These are phyloP conservation scores for Candida railenensis DNA, from an alignment of 805 yeast species.

Conservation along the genomic window DNA sequence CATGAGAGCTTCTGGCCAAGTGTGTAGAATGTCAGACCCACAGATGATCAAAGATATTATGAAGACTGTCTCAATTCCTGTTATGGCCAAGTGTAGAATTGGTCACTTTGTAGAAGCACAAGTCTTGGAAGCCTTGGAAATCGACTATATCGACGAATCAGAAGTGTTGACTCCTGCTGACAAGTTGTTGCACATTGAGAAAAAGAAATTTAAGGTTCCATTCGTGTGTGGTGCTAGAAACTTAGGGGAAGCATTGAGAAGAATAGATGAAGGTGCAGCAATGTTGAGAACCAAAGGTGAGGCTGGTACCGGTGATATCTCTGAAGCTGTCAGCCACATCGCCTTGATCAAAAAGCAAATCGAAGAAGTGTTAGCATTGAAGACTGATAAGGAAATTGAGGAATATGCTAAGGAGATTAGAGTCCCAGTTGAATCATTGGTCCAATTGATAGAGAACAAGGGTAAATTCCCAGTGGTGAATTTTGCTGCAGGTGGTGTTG, in stretches of 20 bases:
- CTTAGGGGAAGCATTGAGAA: slow-evolving; percentile 78
- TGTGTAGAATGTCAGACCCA: slow-evolving; percentile 86
- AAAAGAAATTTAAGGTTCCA: slow-evolving; percentile 62
- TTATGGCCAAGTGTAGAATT: slow-evolving; percentile 84
- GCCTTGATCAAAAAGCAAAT: slow-evolving; percentile 59
- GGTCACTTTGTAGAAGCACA: slow-evolving; percentile 85
- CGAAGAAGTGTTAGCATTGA: slow-evolving; percentile 39
- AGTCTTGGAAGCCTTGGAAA: slow-evolving; percentile 65
- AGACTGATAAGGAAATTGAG: slow-evolving; percentile 44
- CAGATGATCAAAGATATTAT: slow-evolving; percentile 72
- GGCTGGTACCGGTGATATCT: slow-evolving; percentile 86
- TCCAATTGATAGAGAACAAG: slow-evolving; percentile 44
- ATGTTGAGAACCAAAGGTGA: slow-evolving; percentile 88
- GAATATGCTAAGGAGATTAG: slow-evolving; percentile 55
- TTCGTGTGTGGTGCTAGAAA: slow-evolving; percentile 84
- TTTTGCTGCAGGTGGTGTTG: slow-evolving; percentile 88
- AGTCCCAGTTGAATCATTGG: slow-evolving; percentile 56
- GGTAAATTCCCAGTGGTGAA: slow-evolving; percentile 79
- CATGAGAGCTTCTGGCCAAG: slow-evolving; percentile 78
- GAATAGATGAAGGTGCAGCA: slow-evolving; percentile 81
- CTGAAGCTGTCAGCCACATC: slow-evolving; percentile 79
- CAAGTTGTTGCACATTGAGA: slow-evolving; percentile 60
- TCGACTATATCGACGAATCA: slow-evolving; percentile 81
- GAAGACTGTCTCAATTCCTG: slow-evolving; percentile 69
- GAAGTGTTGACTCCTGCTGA: slow-evolving; percentile 86